Evolutionary conservation across 2,329 filamentous ascomycete genomes (phyloP), one percentile per base, ranked within the genome.

Genomic region (Colletotrichum tropicicola): DNA sequence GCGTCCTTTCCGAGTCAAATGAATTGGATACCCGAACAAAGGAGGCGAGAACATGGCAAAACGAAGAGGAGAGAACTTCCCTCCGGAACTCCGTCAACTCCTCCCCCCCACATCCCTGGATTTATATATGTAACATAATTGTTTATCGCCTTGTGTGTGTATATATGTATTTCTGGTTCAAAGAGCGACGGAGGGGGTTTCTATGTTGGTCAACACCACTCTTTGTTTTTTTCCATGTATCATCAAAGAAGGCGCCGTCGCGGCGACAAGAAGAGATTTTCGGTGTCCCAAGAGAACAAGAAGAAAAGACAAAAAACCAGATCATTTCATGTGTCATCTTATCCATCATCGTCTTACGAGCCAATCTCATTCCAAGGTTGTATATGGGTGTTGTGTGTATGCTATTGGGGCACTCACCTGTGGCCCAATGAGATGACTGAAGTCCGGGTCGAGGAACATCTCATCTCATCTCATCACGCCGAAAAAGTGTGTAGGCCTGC

Each of bases 81-180:
- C 37, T 17, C n/a, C n/a, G 13, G 32, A 41, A 17, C 17, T n/a
- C n/a, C n/a, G n/a, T n/a, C n/a, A n/a, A n/a, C 15, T 17, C 15
- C 32, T 15, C 17, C 49, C 37, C 39, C 49, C 49, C 30, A 52
- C 37, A 37, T 44, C 21, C 37, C 25, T n/a, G 27, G 28, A 44
- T 30, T 39, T 55, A 23, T 44, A 55, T 55, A 35, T 35, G 39
- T 55, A 55, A n/a, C 52, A 55, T 55, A 45, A 17, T n/a, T 45
- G 52, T 55, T 55, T 32, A 27, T 27, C 52, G 41, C 45, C 19
- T 54, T 30, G 27, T 51, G 19, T 51, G 45, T 45, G 52, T 55
- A 45, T 55, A 55, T 55, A 45, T 45, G 30, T 32, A 17, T 25
- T 28, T 45, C 39, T 43, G 52, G 19, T 45, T 15, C 32, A 15